Evolutionary conservation across 257 asterid genomes (phyloP), one percentile per base, ranked within the genome.

Genomic region (Jacaranda copaia): DNA sequence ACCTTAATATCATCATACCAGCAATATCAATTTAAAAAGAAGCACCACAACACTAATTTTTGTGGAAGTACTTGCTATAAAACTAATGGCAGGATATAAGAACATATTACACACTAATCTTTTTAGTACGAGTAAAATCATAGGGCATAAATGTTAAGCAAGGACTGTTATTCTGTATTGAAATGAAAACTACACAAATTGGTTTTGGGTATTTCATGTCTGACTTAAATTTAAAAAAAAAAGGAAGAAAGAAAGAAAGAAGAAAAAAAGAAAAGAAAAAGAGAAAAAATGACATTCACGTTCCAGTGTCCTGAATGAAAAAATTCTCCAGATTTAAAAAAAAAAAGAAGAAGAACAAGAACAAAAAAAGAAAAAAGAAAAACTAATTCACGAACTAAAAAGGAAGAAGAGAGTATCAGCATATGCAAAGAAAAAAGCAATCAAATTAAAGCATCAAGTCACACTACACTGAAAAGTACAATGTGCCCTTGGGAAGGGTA

Each of bases 381-480:
- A 19, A 61, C 13, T 59, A 38, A 57, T 42, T 32, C 48, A 58
- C 51, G 64, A 38, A 48, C 16, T 57, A 74, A 77, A 59, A 49
- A 48, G 78, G 52, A 56, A 46, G 32, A 56, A 63, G 58, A 12
- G 59, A 72, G 4, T 8, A 70, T 64, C 59, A 65, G 16, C 61
- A 36, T 55, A 72, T 49, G 53, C 39, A 72, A 72, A 48, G 49
- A 48, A 75, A 58, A 64, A 15, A n/a, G 63, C 13, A 72, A 48
- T 46, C 20, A 58, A 25, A 19, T 35, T 19, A 19, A 57, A 53
- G 45, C 71, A 70, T 60, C 48, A 71, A 59, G 52, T 62, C 72
- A 56, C 46, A 35, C 20, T 15, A 11, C 40, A 46, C 18, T 39
- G 40, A 51, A 58, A 67, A 68, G 59, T 14, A 20, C 32, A 20